Conservation (phyloP, 2,329 filamentous ascomycete species). For the Aspergillus sp. region DNA sequence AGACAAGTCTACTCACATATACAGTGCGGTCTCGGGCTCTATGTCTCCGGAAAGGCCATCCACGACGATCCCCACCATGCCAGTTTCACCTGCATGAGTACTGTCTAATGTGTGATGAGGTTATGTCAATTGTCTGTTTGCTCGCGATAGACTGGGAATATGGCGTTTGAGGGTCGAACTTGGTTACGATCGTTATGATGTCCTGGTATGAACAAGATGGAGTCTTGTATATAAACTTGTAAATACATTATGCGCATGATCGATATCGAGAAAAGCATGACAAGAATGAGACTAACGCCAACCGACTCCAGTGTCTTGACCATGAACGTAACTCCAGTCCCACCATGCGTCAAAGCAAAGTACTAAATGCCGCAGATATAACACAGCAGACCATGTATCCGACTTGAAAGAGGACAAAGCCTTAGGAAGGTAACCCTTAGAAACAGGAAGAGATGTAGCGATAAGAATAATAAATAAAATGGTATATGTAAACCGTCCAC, state of each 20-base stretch:
- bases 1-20: not conserved
- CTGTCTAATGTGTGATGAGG: constrained; percentile 21
- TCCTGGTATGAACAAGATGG: not conserved
- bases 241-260: not conserved
- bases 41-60: constrained; percentile 37
- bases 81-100: constrained; percentile 36
- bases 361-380: no score
- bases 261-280: not conserved
- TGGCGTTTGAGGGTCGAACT: not conserved
- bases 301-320: no score
- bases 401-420: no score
- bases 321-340: no score
- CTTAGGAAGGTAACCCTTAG: no score
- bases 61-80: constrained; percentile 33
- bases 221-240: not conserved
- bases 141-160: not conserved
- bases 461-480: not conserved
- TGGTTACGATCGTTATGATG: not conserved
- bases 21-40: constrained; percentile 38
- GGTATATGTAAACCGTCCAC: not conserved
- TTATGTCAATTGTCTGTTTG: not conserved
- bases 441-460: not conserved
- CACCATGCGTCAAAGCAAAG: no score
- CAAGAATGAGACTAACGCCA: not conserved
- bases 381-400: no score